Evolutionary conservation across 352 stramenopile species (phyloP), one percentile per base, ranked within the genome.

Genomic region (Phytophthora brassicae): DNA sequence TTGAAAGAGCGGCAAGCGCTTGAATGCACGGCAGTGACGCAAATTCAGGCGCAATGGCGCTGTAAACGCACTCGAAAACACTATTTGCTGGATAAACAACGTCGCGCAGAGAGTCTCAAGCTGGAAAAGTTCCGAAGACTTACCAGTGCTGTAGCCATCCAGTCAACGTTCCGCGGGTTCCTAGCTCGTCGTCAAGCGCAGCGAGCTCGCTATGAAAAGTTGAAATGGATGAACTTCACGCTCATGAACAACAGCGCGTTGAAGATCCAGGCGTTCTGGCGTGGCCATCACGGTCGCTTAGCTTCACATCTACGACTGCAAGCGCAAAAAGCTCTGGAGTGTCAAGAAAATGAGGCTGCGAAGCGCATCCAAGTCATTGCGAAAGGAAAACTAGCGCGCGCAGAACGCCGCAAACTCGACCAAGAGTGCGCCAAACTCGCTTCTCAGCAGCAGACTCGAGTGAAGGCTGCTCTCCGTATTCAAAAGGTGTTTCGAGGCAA

Each of bases 221-320:
- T 94, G 39, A 86, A 86, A 64, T 88, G 74, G 75, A 73, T 88
- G 64, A 79, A 89, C 42, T 63, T 81, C 2, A 75, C 77, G 4
- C 52, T 82, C 9, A 70, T 91, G 73, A 79, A 90, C 43, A 68
- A 66, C 20, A 84, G 75, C 16, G 85, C 81, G 9, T 65, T 94
- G 11, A 77, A 76, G n/a, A 92, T 94, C 47, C 87, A 95, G 53
- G 70, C 75, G 0, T 77, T 68, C 26, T 95, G 82, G 81, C 78
- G 87, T n/a, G 85, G 85, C 0, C 90, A 77, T 54, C 83, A 90
- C 44, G 83, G 78, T 16, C 83, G 84, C 0, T 49, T 90, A 6
- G 80, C 70, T 28, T 77, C 76, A 19, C 83, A 89, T 42, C 20
- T 94, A 46, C 69, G 72, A 7, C 54, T 78, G 8, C 78, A 89